Percentiles rank a stretch among this genome's conserved stretches.
Evolutionary conservation across 805 yeast genomes (phyloP).

Genomic region (Yarrowia sp.): DNA sequence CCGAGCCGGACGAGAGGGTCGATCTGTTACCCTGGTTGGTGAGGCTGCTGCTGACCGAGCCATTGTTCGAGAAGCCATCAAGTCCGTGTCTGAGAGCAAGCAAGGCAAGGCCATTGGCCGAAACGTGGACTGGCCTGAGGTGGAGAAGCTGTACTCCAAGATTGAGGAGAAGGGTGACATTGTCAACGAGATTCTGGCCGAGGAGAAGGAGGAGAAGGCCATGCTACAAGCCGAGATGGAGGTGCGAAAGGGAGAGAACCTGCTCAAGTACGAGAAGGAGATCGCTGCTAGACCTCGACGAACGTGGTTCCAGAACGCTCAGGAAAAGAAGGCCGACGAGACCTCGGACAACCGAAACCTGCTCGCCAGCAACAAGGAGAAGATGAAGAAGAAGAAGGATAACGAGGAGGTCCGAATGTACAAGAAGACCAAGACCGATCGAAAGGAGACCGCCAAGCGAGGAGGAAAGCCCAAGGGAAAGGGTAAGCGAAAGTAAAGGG

Average conservation of each 20-base stretch:
- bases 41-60: conserved; percentile 82
- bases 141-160: conserved; percentile 61
- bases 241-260: conserved; percentile 75
- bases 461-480: conserved; percentile 33
- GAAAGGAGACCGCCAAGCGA: conserved; percentile 47
- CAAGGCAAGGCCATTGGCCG: conserved; percentile 65
- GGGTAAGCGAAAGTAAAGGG: conserved; percentile 31
- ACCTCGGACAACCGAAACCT: conserved; percentile 26
- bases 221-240: conserved; percentile 88
- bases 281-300: conserved; percentile 87
- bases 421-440: conserved; percentile 75
- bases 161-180: conserved; percentile 58
- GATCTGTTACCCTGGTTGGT: conserved; percentile 89
- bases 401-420: conserved; percentile 59
- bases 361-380: conserved; percentile 37
- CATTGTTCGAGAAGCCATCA: conserved; percentile 88
- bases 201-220: conserved; percentile 87
- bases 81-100: conserved; percentile 48
- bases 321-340: conserved; percentile 43
- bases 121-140: conserved; percentile 83
- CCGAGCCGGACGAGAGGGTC: conserved; percentile 97
- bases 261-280: conserved; percentile 75
- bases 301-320: conserved; percentile 86
- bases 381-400: conserved; percentile 59
- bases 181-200: conserved; percentile 74